A percentile compares a stretch with the other conserved stretches of the same genome.
phyloP scores from a whole-genome alignment of 2,329 filamentous ascomycete species.

The Fusarium sp. region DNA sequence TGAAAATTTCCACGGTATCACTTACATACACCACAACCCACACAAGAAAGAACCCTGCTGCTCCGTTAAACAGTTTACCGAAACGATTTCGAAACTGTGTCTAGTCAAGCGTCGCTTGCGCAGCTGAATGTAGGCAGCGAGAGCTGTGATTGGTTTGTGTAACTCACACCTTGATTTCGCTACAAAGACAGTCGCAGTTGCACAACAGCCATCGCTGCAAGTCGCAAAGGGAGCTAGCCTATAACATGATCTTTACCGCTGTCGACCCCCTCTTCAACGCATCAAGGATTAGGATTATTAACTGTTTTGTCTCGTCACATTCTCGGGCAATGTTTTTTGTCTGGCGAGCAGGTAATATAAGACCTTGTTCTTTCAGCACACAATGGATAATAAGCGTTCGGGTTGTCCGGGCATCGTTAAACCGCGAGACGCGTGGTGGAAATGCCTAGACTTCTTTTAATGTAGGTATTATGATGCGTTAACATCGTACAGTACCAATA shows the following conservation, averaged over 20 bases:
- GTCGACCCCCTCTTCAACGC: slow-evolving; percentile 29
- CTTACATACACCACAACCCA: slow-evolving; percentile 26
- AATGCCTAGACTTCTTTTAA: neutral
- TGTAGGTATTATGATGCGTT: neutral
- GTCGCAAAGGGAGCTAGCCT: slow-evolving; percentile 30
- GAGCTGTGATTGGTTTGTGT: slow-evolving; percentile 32
- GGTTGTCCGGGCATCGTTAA: neutral
- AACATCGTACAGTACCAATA: neutral
- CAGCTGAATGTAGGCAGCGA: slow-evolving; percentile 26
- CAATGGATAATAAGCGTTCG: neutral
- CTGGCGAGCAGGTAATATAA: neutral
- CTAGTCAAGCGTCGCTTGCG: slow-evolving; percentile 26
- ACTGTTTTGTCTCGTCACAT: slow-evolving; percentile 38
- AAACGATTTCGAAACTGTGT: slow-evolving; percentile 37
- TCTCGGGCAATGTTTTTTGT: slow-evolving; percentile 13
- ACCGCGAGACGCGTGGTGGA: neutral
- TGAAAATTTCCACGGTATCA: slow-evolving; percentile 26
- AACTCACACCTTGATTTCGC: slow-evolving; percentile 21
- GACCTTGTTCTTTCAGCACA: neutral
- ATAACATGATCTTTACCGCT: slow-evolving; percentile 10
- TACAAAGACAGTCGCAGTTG: slow-evolving; percentile 31
- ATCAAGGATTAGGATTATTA: slow-evolving; percentile 29
- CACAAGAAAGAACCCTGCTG: neutral
- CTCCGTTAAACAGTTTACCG: slow-evolving; percentile 29
- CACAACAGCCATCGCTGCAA: slow-evolving; percentile 37